These are phyloP conservation scores for Neurospora sp. DNA, from an alignment of 495 filamentous ascomycete species.

Conservation along the genomic window DNA sequence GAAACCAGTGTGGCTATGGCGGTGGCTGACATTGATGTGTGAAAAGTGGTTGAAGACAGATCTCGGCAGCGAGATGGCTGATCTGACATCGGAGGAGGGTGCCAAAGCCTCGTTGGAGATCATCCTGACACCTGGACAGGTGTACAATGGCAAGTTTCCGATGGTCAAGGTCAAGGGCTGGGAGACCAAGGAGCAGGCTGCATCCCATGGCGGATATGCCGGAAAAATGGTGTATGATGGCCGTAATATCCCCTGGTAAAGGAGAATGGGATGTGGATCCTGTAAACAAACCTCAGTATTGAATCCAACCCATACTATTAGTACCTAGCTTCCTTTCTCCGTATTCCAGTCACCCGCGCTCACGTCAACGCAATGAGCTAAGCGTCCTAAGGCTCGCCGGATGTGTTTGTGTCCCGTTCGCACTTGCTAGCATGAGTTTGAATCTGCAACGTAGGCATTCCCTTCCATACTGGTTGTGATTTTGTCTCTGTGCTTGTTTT, in stretches of 20 bases:
- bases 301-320: not conserved
- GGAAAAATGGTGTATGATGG: constrained; percentile 2
- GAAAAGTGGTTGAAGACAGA: not conserved
- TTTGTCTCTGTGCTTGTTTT: too few relatives aligned
- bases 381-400: not conserved
- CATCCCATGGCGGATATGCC: not conserved
- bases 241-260: not conserved
- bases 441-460: too few relatives aligned
- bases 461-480: too few relatives aligned
- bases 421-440: not conserved
- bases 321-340: not conserved
- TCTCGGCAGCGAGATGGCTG: constrained; percentile 22
- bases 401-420: not conserved
- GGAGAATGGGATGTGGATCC: not conserved
- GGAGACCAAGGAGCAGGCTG: constrained; percentile 17
- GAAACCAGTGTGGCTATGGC: not conserved
- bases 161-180: constrained; percentile 37
- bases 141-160: constrained; percentile 35
- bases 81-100: constrained; percentile 34
- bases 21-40: not conserved
- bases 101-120: constrained; percentile 36
- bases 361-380: not conserved
- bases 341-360: not conserved
- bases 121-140: constrained; percentile 24
- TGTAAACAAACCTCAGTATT: not conserved